These are phyloP conservation scores for Eutypa lata DNA, from an alignment of 2,329 filamentous ascomycete genomes.

Conservation along the genomic window DNA sequence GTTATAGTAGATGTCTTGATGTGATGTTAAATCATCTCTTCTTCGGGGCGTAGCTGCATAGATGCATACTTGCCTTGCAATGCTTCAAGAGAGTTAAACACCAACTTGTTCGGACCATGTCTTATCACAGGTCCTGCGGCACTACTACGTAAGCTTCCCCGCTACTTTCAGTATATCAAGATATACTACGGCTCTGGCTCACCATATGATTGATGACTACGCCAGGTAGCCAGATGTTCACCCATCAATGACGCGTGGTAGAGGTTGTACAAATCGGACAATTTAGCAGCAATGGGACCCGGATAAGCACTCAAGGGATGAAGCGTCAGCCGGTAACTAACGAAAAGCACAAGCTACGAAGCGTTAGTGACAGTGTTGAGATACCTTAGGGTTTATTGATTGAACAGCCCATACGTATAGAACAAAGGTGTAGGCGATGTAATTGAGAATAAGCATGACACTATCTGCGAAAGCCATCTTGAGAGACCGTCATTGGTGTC, in stretches of 20 bases:
- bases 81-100: background rate
- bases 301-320: background rate
- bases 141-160: background rate
- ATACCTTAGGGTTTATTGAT: background rate
- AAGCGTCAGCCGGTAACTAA: background rate
- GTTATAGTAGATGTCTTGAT: background rate
- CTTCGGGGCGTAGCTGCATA: background rate
- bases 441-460: background rate
- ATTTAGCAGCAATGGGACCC: background rate
- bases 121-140: background rate
- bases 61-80: background rate
- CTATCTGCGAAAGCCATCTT: background rate
- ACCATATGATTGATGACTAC: background rate
- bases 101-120: background rate
- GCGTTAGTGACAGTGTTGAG: background rate
- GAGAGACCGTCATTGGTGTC: background rate
- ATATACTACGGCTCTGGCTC: background rate
- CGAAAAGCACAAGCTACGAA: background rate
- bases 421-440: background rate
- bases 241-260: background rate
- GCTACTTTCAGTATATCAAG: background rate
- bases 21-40: background rate
- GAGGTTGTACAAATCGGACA: background rate
- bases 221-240: background rate
- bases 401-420: background rate